Evolutionary conservation across 345 rosid species (phyloP).

Genomic region (Eucalyptus camaldulensis): DNA sequence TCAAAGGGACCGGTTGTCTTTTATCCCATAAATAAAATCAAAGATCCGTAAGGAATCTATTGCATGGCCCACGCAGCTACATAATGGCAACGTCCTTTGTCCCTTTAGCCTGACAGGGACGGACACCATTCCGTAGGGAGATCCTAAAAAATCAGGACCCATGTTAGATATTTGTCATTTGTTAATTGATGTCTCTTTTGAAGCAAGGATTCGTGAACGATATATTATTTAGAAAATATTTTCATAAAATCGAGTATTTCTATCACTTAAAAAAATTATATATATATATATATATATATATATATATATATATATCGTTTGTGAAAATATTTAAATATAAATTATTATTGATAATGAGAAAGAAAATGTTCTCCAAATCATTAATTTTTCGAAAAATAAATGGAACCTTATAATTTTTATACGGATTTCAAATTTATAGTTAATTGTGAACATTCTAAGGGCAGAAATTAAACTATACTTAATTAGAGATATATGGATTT

Average conservation of each 20-base stretch:
- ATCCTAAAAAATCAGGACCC: background rate
- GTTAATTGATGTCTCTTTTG: background rate
- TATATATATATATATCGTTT: background rate
- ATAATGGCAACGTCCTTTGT: background rate
- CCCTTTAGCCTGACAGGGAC: background rate
- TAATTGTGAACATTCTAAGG: background rate
- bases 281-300: background rate
- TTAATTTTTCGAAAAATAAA: background rate
- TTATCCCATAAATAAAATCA: background rate
- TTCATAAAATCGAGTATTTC: background rate
- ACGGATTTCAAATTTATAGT: background rate
- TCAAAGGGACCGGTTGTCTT: background rate
- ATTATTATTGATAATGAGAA: fast-evolving
- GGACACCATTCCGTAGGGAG: background rate
- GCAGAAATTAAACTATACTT: background rate
- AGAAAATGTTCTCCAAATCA: background rate
- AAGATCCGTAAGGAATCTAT: background rate
- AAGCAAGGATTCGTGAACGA: background rate
- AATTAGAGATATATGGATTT: background rate
- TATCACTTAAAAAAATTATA: fast-evolving
- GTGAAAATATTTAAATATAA: background rate
- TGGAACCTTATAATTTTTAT: background rate
- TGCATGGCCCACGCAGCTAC: background rate
- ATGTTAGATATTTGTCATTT: background rate
- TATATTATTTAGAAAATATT: background rate